Evolutionary conservation across 1,139 yeast genomes (phyloP).

Genomic region (Yamadazyma spencermartinsiae): DNA sequence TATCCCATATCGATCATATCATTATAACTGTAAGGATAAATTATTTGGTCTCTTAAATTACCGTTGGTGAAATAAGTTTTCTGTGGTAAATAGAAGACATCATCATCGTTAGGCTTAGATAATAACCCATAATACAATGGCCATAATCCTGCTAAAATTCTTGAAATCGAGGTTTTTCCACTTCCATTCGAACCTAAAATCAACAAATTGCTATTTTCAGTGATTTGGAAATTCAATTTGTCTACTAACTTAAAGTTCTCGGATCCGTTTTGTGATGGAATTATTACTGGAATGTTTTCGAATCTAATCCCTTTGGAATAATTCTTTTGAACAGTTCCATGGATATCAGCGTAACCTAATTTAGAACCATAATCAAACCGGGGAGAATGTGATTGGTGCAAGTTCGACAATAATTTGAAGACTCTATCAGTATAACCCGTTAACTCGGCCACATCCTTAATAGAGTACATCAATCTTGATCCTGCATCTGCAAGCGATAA

Average conservation of each 20-base stretch:
- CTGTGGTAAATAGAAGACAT: slow-evolving; percentile 78
- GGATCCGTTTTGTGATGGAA: slow-evolving; percentile 66
- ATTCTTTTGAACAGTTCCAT: slow-evolving; percentile 79
- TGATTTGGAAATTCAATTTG: slow-evolving; percentile 62
- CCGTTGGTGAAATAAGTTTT: slow-evolving; percentile 78
- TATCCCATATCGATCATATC: slow-evolving; percentile 76
- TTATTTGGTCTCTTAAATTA: slow-evolving; percentile 82
- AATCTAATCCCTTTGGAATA: slow-evolving; percentile 73
- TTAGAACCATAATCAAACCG: slow-evolving; percentile 64
- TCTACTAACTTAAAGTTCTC: slow-evolving; percentile 55
- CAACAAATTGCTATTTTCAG: slow-evolving; percentile 61
- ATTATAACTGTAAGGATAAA: slow-evolving; percentile 77
- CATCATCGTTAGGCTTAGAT: slow-evolving; percentile 75
- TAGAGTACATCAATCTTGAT: slow-evolving; percentile 92
- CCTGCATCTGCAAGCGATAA: slow-evolving; percentile 94
- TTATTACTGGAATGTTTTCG: slow-evolving; percentile 79
- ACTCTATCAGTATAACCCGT: slow-evolving; percentile 91
- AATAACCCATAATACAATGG: slow-evolving; percentile 83
- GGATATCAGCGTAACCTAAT: slow-evolving; percentile 54
- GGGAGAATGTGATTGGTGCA: slow-evolving; percentile 81
- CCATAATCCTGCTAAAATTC: slow-evolving; percentile 89
- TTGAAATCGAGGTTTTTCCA: slow-evolving; percentile 85
- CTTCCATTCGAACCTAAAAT: slow-evolving; percentile 87
- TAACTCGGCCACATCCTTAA: slow-evolving; percentile 86
- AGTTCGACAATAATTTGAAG: slow-evolving; percentile 67